These are phyloP conservation scores for Emergomyces orientalis DNA, from an alignment of 2,329 filamentous ascomycete species.

Conservation along the genomic window DNA sequence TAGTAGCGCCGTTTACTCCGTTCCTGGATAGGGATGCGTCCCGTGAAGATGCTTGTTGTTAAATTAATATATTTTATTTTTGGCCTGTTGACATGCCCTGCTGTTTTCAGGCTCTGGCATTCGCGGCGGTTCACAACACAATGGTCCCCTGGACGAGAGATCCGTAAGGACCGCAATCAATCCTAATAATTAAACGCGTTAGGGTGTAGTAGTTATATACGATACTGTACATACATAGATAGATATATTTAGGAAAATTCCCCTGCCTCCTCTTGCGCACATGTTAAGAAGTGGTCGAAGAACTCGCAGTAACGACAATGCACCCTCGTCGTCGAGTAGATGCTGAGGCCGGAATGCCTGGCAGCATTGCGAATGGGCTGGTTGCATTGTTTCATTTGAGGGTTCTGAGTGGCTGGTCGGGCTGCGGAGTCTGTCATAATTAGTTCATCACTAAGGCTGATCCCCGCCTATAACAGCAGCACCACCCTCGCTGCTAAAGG, in stretches of 20 bases:
- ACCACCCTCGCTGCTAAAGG: background rate
- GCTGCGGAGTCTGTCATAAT: background rate
- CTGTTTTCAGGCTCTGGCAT: background rate
- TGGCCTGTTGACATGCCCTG: background rate
- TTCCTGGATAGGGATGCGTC: background rate
- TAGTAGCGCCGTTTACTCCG: constrained; percentile 1
- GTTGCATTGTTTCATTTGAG: background rate
- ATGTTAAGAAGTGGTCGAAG: background rate
- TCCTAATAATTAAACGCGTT: background rate
- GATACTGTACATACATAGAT: too few relatives aligned
- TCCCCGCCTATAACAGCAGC: background rate
- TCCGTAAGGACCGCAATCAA: background rate
- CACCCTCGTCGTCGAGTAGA: background rate
- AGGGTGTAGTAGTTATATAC: too few relatives aligned
- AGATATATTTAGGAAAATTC: too few relatives aligned
- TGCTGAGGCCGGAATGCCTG: background rate
- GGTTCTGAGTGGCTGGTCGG: background rate
- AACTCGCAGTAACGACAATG: background rate
- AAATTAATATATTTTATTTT: background rate
- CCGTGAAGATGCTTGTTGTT: background rate
- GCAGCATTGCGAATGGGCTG: background rate
- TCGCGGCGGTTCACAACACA: background rate
- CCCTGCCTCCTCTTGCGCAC: background rate
- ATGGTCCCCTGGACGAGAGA: background rate
- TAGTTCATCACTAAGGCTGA: constrained; percentile 2